Percentiles rank a stretch among this genome's conserved stretches.
Evolutionary conservation across 2,329 filamentous ascomycete genomes (phyloP).

Genomic region (Neofusicoccum laricinum): DNA sequence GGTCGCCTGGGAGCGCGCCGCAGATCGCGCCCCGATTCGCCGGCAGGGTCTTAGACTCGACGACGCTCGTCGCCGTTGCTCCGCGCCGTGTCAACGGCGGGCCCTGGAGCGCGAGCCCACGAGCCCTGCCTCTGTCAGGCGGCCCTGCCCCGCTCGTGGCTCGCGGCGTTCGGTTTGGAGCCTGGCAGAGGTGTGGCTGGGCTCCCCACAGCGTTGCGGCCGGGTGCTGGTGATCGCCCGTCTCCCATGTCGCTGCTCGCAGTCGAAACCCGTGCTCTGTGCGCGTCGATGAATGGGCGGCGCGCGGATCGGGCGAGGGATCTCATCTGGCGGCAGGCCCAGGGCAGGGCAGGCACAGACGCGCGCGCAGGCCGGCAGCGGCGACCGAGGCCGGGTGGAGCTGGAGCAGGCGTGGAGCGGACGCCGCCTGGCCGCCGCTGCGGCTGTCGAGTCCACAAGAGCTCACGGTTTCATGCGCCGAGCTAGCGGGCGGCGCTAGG

Average conservation of each 20-base stretch:
- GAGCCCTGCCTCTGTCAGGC: neutral
- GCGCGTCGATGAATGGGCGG: conserved; percentile 14
- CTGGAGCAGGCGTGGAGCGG: neutral
- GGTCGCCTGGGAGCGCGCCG: neutral
- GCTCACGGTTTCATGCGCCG: conserved; percentile 13
- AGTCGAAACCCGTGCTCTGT: conserved; percentile 3
- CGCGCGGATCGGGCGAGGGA: conserved; percentile 2
- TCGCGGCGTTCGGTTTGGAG: neutral
- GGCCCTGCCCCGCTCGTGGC: conserved; percentile 3
- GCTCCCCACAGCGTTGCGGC: conserved; percentile 7
- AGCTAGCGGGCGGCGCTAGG: conserved; percentile 1
- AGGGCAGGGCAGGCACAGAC: neutral
- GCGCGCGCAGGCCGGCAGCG: neutral
- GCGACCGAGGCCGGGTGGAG: neutral
- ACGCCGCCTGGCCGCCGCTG: neutral
- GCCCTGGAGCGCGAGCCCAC: neutral
- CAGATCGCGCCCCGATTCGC: conserved; percentile 6
- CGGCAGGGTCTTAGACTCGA: conserved; percentile 7
- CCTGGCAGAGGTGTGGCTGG: conserved; percentile 11
- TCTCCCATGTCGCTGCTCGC: conserved; percentile 10
- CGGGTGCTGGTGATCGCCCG: conserved; percentile 7
- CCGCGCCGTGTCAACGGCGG: conserved; percentile 9
- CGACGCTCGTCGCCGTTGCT: conserved; percentile 5
- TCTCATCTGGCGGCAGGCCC: conserved; percentile 5
- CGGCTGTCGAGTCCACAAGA: neutral